Evolutionary conservation across 2,329 filamentous ascomycete species (phyloP), one percentile per base, ranked within the genome.

Genomic region (Knufia petricola): DNA sequence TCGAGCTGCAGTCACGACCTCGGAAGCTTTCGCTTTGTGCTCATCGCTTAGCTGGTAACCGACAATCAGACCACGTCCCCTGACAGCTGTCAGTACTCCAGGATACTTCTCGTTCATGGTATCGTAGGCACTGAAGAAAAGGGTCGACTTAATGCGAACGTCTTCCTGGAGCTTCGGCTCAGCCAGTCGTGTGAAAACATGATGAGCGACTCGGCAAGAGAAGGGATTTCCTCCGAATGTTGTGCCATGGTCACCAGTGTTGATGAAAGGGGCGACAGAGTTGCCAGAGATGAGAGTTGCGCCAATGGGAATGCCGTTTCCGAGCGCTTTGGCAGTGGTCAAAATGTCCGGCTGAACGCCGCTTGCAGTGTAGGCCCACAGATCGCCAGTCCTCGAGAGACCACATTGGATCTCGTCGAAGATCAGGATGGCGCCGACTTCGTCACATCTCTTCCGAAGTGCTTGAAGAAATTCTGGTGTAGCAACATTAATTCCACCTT

Each of bases 371-470:
- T 98, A 90, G 0, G 92, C 92, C 92, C 92, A 98, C 59, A 98
- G 76, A 10, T 74, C 76, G 30, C 92, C 92, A 1, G 92, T 96
- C 46, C 92, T 82, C 21, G 82, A 81, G 28, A 98, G 74, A 46
- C 92, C 92, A 65, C 88, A 95, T 69, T 98, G 92, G 54, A 98
- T 98, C 73, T 98, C 92, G 61, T 98, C 92, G 66, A 92, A 90
- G 62, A 95, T 85, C 50, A 98, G 72, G 2, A 96, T 79, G 1
- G 90, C 89, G 45, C 87, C 87, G 26, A 95, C 87, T 59, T 87
- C 83, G 49, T 82, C 83, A 67, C 89, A 95, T 51, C 89, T 79
- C 62, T 77, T 78, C 50, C 87, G 87, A n/a, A 98, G 77, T 1
- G 87, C 85, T 20, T 81, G 66, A 20, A 98, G 75, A 66, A 96